Conservation (phyloP, 2,329 filamentous ascomycete species). For the Helicocarpus griseus region DNA sequence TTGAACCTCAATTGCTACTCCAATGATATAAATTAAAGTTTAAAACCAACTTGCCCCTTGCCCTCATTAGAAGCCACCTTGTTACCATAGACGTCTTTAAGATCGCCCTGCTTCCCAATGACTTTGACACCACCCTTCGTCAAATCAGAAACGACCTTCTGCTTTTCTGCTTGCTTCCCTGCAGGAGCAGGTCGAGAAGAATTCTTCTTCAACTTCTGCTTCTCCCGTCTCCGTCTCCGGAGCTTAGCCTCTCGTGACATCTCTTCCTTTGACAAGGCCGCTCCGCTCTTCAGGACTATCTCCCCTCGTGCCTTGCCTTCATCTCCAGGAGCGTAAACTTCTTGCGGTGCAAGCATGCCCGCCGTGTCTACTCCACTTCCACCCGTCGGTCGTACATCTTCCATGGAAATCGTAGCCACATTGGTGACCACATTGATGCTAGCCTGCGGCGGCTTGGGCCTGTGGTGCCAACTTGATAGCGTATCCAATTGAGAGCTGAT, state of each 20-base stretch:
- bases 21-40: slow-evolving; percentile 20
- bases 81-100: slow-evolving; percentile 75
- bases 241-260: slow-evolving; percentile 80
- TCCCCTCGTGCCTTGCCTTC: slow-evolving; percentile 55
- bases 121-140: slow-evolving; percentile 84
- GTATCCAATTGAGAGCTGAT: slow-evolving; percentile 74
- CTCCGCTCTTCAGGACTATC: slow-evolving; percentile 65
- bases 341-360: slow-evolving; percentile 82
- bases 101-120: slow-evolving; percentile 79
- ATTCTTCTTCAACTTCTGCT: slow-evolving; percentile 67
- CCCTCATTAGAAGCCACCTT: slow-evolving; percentile 43
- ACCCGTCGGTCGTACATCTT: slow-evolving; percentile 83
- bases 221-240: slow-evolving; percentile 65
- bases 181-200: slow-evolving; percentile 34
- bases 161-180: slow-evolving; percentile 37
- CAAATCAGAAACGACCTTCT: slow-evolving; percentile 54
- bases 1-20: background rate
- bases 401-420: slow-evolving; percentile 85
- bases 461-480: slow-evolving; percentile 90
- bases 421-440: slow-evolving; percentile 79
- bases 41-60: slow-evolving; percentile 24
- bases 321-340: slow-evolving; percentile 77
- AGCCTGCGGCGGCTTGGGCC: slow-evolving; percentile 74
- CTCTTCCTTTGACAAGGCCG: slow-evolving; percentile 72
- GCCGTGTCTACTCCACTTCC: slow-evolving; percentile 50